These are phyloP conservation scores for Rhizophagus prolifer DNA, from an alignment of 192 early-diverging fungal species.

Conservation along the genomic window DNA sequence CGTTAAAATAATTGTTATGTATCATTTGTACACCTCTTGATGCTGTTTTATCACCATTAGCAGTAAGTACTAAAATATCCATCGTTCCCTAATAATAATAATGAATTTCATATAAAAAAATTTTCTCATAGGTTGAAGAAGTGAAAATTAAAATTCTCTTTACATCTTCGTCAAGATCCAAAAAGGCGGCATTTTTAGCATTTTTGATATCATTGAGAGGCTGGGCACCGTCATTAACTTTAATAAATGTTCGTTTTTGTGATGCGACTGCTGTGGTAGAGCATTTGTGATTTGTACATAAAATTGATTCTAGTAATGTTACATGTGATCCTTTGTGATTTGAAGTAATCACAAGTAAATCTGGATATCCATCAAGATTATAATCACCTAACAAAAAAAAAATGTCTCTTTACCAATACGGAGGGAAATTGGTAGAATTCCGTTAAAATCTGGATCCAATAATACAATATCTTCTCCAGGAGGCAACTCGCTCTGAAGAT, in stretches of 20 bases:
- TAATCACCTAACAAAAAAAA: constrained; percentile 61
- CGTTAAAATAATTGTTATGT: constrained; percentile 89
- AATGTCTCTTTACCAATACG: constrained; percentile 41
- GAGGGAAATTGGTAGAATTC: constrained; percentile 54
- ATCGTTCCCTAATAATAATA: constrained; percentile 61
- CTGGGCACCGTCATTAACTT: constrained; percentile 65
- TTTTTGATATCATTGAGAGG: constrained; percentile 50
- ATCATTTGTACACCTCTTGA: constrained; percentile 58
- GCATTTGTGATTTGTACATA: constrained; percentile 56
- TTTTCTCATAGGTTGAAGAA: neutral
- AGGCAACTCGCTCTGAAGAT: constrained; percentile 42
- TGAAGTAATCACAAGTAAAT: constrained; percentile 72
- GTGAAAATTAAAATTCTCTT: constrained; percentile 28
- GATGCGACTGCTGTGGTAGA: constrained; percentile 41
- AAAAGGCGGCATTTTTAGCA: constrained; percentile 69
- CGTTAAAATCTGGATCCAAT: constrained; percentile 49
- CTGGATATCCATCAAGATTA: constrained; percentile 90
- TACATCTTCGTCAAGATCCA: constrained; percentile 92
- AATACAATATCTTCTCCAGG: constrained; percentile 47
- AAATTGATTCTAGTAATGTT: constrained; percentile 65
- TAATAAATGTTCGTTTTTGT: constrained; percentile 59
- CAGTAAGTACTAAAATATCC: constrained; percentile 74
- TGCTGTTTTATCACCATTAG: constrained; percentile 36
- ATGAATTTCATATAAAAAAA: neutral
- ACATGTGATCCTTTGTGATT: constrained; percentile 49